Percentiles rank a stretch among this genome's conserved stretches.
These are phyloP conservation scores for Iberis amara DNA, from an alignment of 441 rosid species.

Conservation along the genomic window DNA sequence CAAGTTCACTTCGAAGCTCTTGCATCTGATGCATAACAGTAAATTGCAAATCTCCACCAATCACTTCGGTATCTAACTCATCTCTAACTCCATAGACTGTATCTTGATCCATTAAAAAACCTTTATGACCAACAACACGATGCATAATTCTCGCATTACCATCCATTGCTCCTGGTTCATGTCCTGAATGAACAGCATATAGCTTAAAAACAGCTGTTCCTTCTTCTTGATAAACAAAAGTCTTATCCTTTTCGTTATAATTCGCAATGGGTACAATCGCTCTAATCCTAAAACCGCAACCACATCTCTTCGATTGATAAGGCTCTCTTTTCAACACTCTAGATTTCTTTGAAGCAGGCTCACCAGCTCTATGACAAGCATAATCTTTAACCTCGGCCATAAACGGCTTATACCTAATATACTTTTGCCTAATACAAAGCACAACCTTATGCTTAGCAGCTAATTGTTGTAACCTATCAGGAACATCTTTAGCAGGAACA, in stretches of 20 bases:
- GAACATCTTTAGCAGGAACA: conserved; percentile 96
- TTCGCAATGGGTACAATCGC: conserved; percentile 92
- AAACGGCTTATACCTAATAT: conserved; percentile 90
- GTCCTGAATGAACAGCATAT: conserved; percentile 94
- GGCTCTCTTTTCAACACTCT: conserved; percentile 95
- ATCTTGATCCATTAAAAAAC: conserved; percentile 69
- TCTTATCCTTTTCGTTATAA: conserved; percentile 90
- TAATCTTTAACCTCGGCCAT: conserved; percentile 99
- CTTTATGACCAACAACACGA: conserved; percentile 87
- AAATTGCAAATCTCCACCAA: conserved; percentile 52
- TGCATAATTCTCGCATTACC: conserved; percentile 98
- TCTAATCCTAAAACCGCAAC: conserved; percentile 92
- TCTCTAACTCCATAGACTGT: conserved; percentile 77
- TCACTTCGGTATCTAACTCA: conserved; percentile 64
- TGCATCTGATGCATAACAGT: conserved; percentile 73
- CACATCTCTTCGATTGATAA: conserved; percentile 91
- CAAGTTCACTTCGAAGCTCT: conserved; percentile 66
- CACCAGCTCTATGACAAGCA: conserved; percentile 98
- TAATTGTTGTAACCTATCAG: conserved; percentile 72
- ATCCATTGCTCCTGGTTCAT: conserved; percentile 92
- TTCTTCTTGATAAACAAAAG: conserved; percentile 91
- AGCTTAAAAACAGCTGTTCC: conserved; percentile 88
- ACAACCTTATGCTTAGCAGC: conserved; percentile 95
- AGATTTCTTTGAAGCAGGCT: conserved; percentile 82
- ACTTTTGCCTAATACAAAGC: conserved; percentile 94